Conservation (phyloP, 768 basidiomycete genomes). For the Chalciporus pseudorubinellus region DNA sequence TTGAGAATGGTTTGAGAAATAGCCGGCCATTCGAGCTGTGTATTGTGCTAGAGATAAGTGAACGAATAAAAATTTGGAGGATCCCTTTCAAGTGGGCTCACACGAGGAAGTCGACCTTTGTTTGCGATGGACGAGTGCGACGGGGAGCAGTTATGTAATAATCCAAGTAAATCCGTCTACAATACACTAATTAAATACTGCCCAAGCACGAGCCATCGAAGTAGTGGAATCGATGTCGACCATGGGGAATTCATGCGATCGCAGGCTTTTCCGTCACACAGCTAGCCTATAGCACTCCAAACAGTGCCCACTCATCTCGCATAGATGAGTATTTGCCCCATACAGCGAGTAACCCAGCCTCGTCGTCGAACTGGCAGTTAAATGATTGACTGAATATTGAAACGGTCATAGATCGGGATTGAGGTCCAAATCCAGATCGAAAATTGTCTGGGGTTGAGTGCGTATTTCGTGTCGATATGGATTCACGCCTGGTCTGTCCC, state of each 20-base stretch:
- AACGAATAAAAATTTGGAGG: constrained; percentile 21
- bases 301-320: no score
- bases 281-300: no score
- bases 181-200: no score
- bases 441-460: constrained; percentile 57
- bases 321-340: no score
- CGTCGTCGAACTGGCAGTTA: no score
- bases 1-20: constrained; percentile 82
- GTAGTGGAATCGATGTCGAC: no score
- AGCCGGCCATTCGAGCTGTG: constrained; percentile 52
- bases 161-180: no score
- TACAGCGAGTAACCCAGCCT: no score
- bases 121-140: constrained; percentile 14
- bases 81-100: background rate
- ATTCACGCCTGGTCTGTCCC: constrained; percentile 54
- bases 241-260: no score
- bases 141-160: constrained; percentile 21
- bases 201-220: no score
- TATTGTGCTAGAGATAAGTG: constrained; percentile 18
- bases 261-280: no score
- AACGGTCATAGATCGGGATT: constrained; percentile 68
- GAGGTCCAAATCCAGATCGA: constrained; percentile 80
- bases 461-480: constrained; percentile 72
- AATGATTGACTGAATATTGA: background rate
- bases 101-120: background rate